These are phyloP conservation scores for Potentilla sterilis DNA, from an alignment of 306 rosid genomes.

Conservation along the genomic window DNA sequence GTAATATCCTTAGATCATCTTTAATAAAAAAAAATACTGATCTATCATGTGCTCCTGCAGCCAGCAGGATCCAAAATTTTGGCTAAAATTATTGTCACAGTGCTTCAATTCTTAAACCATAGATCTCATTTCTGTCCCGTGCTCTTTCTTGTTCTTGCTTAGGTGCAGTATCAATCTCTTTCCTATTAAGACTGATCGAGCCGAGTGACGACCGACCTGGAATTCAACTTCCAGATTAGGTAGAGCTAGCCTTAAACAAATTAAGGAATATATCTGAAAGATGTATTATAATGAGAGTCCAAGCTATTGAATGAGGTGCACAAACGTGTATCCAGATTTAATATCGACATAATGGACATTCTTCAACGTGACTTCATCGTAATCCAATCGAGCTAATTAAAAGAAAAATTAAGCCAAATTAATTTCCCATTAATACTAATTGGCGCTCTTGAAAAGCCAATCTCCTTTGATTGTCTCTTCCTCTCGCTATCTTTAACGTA, in stretches of 20 bases:
- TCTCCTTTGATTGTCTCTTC: background rate
- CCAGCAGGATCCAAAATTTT: background rate
- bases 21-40: no score
- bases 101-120: background rate
- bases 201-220: slow-evolving; percentile 3
- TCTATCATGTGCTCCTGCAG: background rate
- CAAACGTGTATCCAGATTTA: background rate
- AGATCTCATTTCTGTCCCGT: background rate
- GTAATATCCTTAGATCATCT: no score
- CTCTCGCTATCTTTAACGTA: background rate
- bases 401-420: background rate
- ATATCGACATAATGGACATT: background rate
- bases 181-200: background rate
- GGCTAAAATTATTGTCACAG: background rate
- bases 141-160: background rate
- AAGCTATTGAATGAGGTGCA: background rate
- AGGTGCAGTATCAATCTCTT: background rate
- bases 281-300: background rate
- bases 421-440: background rate
- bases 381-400: background rate
- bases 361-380: background rate
- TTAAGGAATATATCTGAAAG: background rate
- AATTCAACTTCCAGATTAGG: background rate
- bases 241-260: background rate
- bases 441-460: background rate